A percentile compares a stretch with the other conserved stretches of the same genome.
Evolutionary conservation across 495 filamentous ascomycete genomes (phyloP).

Genomic region (Arthonia radiata): DNA sequence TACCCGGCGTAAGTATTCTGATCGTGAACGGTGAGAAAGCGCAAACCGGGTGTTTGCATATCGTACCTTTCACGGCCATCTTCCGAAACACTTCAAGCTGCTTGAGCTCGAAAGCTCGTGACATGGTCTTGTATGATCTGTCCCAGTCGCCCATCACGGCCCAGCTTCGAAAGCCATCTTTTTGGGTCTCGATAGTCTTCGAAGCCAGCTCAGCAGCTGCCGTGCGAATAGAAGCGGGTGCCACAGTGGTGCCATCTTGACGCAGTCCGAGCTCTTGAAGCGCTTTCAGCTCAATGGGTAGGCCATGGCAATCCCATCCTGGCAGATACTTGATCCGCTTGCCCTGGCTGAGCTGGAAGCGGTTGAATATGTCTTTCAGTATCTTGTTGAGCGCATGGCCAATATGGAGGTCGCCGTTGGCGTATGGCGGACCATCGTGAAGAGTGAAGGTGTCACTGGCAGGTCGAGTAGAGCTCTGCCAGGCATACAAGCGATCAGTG

Average conservation of each 20-base stretch:
- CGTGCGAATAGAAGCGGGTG: slow-evolving; percentile 30
- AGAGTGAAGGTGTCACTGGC: slow-evolving; percentile 43
- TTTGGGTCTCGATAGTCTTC: slow-evolving; percentile 55
- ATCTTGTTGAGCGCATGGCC: slow-evolving; percentile 98
- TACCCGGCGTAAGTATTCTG: slow-evolving; percentile 3
- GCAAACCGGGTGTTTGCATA: too few relatives aligned
- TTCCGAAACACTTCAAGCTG: slow-evolving; percentile 67
- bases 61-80: slow-evolving; percentile 54
- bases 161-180: slow-evolving; percentile 55
- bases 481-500: slow-evolving; percentile 70
- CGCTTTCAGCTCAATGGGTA: slow-evolving; percentile 96
- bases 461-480: slow-evolving; percentile 43
- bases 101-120: slow-evolving; percentile 58
- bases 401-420: slow-evolving; percentile 80
- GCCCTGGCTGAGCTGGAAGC: slow-evolving; percentile 54
- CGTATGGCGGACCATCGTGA: slow-evolving; percentile 93
- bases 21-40: background rate
- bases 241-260: slow-evolving; percentile 15
- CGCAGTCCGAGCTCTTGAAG: slow-evolving; percentile 25
- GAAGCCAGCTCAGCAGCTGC: slow-evolving; percentile 51
- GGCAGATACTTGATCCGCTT: slow-evolving; percentile 65
- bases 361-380: slow-evolving; percentile 75
- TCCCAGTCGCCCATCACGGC: slow-evolving; percentile 91
- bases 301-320: slow-evolving; percentile 95
- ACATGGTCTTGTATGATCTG: slow-evolving; percentile 79